Base-by-base conservation (phyloP, 2,329 filamentous ascomycete species). In the Colletotrichum siamense region DNA sequence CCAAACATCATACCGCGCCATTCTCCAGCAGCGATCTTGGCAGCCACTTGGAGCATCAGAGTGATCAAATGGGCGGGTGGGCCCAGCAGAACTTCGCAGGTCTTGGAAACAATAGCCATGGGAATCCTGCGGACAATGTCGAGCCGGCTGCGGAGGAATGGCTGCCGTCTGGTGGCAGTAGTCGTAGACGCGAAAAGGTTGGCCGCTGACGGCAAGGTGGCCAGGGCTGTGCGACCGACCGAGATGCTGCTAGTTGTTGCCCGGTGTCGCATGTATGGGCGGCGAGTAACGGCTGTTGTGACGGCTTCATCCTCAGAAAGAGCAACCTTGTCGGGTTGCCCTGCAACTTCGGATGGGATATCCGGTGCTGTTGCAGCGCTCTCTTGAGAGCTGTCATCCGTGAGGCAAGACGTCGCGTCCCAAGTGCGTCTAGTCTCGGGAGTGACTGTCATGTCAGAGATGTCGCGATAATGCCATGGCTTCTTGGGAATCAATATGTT, bases 1-100 rank as follows among this genome's bases (percentile, higher is more conserved):
- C 91, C 91, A 67, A 89, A 88, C 69, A 92, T 87, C 79, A 90
- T 85, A 77, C 91, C 94, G 81, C 91, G 87, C 93, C 90, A 92
- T 85, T 91, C 89, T 22, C 91, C 91, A 34, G 88, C 88, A 2
- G 93, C 90, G 77, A 98, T 95, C 77, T 91, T 92, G 0, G 94
- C 93, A 1, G 96, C 95, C 73, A 98, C 95, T 72, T 92, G 92
- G 6, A 98, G 89, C 89, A 98, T 96, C 55, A 98, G 87, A 30
- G 92, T 89, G 44, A 98, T 91, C 3, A 98, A 89, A 80, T 96
- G 92, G 18, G 93, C 91, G 0, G 96, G 95, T n/a, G 95, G 95
- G 1, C 94, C 92, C 16, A 98, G 86, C 6, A 98, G 89, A 34
- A 97, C 89, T 68, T 95, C 92, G 78, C 91, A 93, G 0, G 95